phyloP scores from a whole-genome alignment of 2,329 filamentous ascomycete species.

The Purpureocillium lavendulum region DNA sequence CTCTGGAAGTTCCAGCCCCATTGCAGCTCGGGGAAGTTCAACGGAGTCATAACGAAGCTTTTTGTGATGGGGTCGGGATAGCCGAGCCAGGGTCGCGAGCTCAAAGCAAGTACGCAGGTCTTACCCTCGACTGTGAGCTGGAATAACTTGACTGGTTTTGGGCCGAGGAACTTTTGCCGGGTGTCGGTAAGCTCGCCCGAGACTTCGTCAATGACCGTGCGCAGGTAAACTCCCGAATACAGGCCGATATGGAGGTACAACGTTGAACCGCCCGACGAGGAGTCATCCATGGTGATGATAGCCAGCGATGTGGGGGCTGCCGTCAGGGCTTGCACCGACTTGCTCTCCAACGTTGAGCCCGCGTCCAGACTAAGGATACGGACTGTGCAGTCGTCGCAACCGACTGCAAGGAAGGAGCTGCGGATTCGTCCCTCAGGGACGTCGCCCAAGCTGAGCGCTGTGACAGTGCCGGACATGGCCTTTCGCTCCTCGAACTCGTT shows the following conservation, averaged over 20 bases:
- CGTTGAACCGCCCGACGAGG: conserved; percentile 77
- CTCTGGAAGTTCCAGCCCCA: conserved; percentile 97
- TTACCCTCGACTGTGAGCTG: conserved; percentile 82
- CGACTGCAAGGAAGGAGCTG: conserved; percentile 90
- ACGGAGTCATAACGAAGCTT: conserved; percentile 82
- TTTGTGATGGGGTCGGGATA: conserved; percentile 84
- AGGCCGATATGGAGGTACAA: conserved; percentile 94
- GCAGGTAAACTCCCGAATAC: conserved; percentile 89
- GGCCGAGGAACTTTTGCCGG: conserved; percentile 85
- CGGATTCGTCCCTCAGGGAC: conserved; percentile 84
- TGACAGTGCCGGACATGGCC: conserved; percentile 92
- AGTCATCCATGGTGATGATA: conserved; percentile 94
- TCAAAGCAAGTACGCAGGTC: conserved; percentile 79
- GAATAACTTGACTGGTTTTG: conserved; percentile 83
- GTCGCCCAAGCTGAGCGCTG: conserved; percentile 85
- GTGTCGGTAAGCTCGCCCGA: conserved; percentile 95
- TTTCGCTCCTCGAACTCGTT: conserved; percentile 94
- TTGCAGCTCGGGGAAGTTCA: conserved; percentile 81
- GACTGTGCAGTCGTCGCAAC: conserved; percentile 93
- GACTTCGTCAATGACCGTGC: conserved; percentile 89
- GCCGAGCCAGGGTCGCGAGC: conserved; percentile 90
- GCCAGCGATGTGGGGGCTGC: conserved; percentile 81
- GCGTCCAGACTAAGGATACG: conserved; percentile 85
- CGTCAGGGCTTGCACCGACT: conserved; percentile 88
- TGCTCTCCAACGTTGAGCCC: conserved; percentile 83